phyloP scores from a whole-genome alignment of 768 basidiomycete species.

The Boletus speciosus region DNA sequence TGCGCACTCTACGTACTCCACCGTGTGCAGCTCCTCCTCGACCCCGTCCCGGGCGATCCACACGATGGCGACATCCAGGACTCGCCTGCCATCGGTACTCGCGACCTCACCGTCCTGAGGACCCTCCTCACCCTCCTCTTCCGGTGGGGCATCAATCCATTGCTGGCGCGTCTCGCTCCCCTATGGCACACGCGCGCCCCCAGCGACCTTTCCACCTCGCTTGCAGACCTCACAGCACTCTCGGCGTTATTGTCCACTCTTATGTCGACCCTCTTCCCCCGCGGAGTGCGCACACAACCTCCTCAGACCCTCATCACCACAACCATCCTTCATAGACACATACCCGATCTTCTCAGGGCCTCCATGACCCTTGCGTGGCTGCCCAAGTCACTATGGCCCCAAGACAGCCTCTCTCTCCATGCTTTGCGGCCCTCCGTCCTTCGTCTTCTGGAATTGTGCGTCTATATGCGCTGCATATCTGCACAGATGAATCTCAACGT shows the following conservation, averaged over 20 bases:
- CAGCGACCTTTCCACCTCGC: conserved; percentile 31
- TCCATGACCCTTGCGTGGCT: conserved; percentile 72
- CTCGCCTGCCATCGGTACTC: conserved; percentile 49
- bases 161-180: conserved; percentile 43
- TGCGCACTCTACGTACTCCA: conserved; percentile 52
- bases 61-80: background rate
- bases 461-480: conserved; percentile 19
- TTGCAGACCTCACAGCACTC: conserved; percentile 44
- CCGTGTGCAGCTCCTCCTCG: conserved; percentile 45
- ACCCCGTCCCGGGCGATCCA: background rate
- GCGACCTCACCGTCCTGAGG: conserved; percentile 60
- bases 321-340: conserved; percentile 54
- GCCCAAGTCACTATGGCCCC: conserved; percentile 46
- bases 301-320: conserved; percentile 60
- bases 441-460: conserved; percentile 63
- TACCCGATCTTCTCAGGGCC: conserved; percentile 55
- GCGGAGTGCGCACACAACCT: conserved; percentile 43
- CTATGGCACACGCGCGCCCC: conserved; percentile 34
- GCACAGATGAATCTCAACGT: conserved; percentile 8
- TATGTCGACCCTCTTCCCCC: conserved; percentile 50
- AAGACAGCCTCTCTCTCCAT: conserved; percentile 40
- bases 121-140: conserved; percentile 66
- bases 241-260: conserved; percentile 42
- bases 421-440: conserved; percentile 48
- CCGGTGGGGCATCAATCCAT: conserved; percentile 64